Percentiles rank a stretch among this genome's conserved stretches.
Conservation (phyloP, 345 rosid genomes). For the Hibiscus tridactylites region DNA sequence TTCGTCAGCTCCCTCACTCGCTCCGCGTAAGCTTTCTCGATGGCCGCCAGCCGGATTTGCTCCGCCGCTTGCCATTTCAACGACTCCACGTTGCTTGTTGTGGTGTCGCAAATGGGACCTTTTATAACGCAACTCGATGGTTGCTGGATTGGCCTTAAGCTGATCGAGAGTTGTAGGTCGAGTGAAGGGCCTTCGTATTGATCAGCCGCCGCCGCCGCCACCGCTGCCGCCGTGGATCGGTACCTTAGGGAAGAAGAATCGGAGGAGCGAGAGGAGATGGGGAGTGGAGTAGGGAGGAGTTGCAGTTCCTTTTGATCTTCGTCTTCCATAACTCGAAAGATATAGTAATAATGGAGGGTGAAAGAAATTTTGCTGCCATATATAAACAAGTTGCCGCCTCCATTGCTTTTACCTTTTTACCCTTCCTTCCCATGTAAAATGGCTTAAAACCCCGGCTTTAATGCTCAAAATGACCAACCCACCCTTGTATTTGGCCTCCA, state of each 20-base stretch:
- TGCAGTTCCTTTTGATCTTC: slow-evolving; percentile 69
- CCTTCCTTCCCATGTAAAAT: slow-evolving; percentile 30
- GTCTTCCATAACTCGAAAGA: slow-evolving; percentile 32
- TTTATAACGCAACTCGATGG: slow-evolving; percentile 17
- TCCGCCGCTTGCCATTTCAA: slow-evolving; percentile 93
- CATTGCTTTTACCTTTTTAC: slow-evolving; percentile 24
- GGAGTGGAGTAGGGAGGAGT: slow-evolving; percentile 59
- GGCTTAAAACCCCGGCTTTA: slow-evolving; percentile 9
- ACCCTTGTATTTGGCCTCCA: background rate
- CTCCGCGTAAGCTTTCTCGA: slow-evolving; percentile 92
- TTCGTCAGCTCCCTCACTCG: slow-evolving; percentile 82
- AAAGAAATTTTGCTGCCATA: slow-evolving; percentile 15
- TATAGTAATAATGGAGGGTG: slow-evolving; percentile 9
- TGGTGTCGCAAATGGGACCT: slow-evolving; percentile 21
- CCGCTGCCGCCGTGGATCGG: slow-evolving; percentile 14
- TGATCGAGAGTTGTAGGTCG: slow-evolving; percentile 85
- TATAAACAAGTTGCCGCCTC: slow-evolving; percentile 16
- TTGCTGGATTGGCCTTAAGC: slow-evolving; percentile 46
- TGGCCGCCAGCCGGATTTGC: slow-evolving; percentile 69
- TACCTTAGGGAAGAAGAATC: slow-evolving; percentile 20
- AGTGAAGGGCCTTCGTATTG: slow-evolving; percentile 43
- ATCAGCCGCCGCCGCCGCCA: slow-evolving; percentile 15
- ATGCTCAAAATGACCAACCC: slow-evolving; percentile 3
- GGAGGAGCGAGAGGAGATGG: slow-evolving; percentile 21
- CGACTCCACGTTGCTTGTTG: slow-evolving; percentile 33